phyloP scores from a whole-genome alignment of 2,329 filamentous ascomycete genomes.

The Trichophyton mentagrophytes region DNA sequence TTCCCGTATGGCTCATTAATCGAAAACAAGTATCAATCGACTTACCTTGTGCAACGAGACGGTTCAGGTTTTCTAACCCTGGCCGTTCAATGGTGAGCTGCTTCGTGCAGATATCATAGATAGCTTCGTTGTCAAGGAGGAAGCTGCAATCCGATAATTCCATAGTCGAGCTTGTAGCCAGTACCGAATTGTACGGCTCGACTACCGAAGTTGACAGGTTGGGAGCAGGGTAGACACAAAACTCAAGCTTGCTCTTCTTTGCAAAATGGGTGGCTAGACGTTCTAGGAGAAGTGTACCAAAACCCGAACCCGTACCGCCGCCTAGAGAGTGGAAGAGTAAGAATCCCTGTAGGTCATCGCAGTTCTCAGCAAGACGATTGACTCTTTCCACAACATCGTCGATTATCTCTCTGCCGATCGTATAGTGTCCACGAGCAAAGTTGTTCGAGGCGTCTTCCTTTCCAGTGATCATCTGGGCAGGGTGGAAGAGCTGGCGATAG shows the following conservation, averaged over 20 bases:
- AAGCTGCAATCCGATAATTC: conserved; percentile 58
- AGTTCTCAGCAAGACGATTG: conserved; percentile 94
- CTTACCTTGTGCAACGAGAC: conserved; percentile 57
- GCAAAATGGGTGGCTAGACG: conserved; percentile 52
- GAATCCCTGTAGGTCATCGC: conserved; percentile 95
- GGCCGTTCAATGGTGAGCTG: conserved; percentile 53
- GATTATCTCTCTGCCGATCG: conserved; percentile 97
- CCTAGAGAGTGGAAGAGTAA: conserved; percentile 59
- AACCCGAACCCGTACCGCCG: conserved; percentile 55
- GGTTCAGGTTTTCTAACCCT: conserved; percentile 52
- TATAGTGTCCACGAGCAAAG: conserved; percentile 99
- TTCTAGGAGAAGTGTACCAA: conserved; percentile 52
- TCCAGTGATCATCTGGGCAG: conserved; percentile 98
- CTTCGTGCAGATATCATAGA: conserved; percentile 55
- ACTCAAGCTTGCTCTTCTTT: conserved; percentile 58
- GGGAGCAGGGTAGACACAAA: conserved; percentile 53
- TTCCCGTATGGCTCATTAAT: neutral
- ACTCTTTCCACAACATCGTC: conserved; percentile 97
- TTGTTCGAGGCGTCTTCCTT: conserved; percentile 99
- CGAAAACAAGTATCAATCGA: neutral
- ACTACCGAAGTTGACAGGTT: conserved; percentile 54
- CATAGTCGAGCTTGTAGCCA: conserved; percentile 47
- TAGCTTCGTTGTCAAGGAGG: conserved; percentile 55
- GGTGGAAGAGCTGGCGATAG: conserved; percentile 96
- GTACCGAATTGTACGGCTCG: conserved; percentile 53